phyloP scores from a whole-genome alignment of 1,284 basidiomycete species.

The Austroboletus olivaceoglutinosus region DNA sequence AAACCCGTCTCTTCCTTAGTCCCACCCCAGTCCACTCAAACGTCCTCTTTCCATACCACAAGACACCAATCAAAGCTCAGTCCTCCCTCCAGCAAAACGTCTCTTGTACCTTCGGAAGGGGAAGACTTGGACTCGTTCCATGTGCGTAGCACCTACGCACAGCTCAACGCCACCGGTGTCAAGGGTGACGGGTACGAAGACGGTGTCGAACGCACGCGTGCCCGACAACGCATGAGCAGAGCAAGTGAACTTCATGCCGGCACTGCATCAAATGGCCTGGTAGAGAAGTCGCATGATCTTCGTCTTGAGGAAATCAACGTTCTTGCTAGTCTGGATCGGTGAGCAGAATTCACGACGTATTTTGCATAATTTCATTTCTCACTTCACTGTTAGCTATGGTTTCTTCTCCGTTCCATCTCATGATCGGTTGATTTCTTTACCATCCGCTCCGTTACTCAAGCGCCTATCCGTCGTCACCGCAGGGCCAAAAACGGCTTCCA shows the following conservation, averaged over 20 bases:
- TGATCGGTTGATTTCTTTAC: slow-evolving; percentile 71
- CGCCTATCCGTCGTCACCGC: slow-evolving; percentile 51
- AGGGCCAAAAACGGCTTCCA: slow-evolving; percentile 42
- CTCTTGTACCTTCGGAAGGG: slow-evolving; percentile 64
- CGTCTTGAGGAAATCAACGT: slow-evolving; percentile 63
- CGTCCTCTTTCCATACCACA: slow-evolving; percentile 34
- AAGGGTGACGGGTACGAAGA: slow-evolving; percentile 91
- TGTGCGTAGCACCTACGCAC: slow-evolving; percentile 85
- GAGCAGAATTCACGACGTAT: slow-evolving; percentile 30
- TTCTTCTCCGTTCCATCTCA: slow-evolving; percentile 78
- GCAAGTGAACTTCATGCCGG: slow-evolving; percentile 56
- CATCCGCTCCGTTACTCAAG: slow-evolving; percentile 60
- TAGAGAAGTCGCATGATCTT: slow-evolving; percentile 60
- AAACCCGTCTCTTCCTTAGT: slow-evolving; percentile 14
- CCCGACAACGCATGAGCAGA: slow-evolving; percentile 64
- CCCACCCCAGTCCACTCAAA: slow-evolving; percentile 26
- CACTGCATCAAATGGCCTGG: slow-evolving; percentile 52
- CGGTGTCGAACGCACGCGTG: slow-evolving; percentile 89
- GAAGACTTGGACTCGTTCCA: slow-evolving; percentile 87
- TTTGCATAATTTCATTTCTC: slow-evolving; percentile 17
- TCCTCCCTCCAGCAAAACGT: slow-evolving; percentile 51
- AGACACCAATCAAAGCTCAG: slow-evolving; percentile 38
- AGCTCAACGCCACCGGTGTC: slow-evolving; percentile 80
- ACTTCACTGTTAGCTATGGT: slow-evolving; percentile 63
- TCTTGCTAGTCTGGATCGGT: slow-evolving; percentile 80